Conservation (phyloP, 768 basidiomycete genomes). For the Auriscalpium microsporum region DNA sequence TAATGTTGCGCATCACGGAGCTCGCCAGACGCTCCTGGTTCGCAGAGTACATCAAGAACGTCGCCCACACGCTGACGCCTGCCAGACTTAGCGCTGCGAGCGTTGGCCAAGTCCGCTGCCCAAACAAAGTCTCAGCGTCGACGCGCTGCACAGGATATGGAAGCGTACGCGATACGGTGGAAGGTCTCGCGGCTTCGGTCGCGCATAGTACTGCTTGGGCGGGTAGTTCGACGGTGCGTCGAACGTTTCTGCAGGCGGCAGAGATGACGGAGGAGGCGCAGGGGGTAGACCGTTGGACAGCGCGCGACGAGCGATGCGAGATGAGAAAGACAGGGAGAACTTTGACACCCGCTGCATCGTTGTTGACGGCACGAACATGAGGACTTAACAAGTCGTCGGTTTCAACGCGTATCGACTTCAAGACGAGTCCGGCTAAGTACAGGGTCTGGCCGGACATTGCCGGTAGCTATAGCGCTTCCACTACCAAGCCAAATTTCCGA, state of each 20-base stretch:
- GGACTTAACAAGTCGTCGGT: no score
- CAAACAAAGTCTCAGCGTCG: background rate
- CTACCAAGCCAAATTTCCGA: no score
- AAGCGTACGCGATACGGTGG: constrained; percentile 33
- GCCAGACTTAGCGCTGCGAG: constrained; percentile 39
- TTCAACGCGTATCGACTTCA: no score
- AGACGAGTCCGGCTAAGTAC: no score
- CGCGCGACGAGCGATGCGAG: background rate
- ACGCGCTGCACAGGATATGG: background rate
- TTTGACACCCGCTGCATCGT: no score
- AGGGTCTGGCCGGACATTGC: no score
- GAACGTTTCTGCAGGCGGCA: constrained; percentile 28
- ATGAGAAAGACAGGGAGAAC: no score
- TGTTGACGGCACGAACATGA: no score
- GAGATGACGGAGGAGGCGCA: constrained; percentile 8
- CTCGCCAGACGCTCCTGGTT: constrained; percentile 75
- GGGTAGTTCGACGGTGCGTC: constrained; percentile 29
- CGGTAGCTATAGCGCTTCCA: no score
- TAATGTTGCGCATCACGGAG: constrained; percentile 61
- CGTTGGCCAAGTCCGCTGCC: constrained; percentile 47
- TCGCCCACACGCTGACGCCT: constrained; percentile 57
- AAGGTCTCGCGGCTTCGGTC: constrained; percentile 33
- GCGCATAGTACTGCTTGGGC: constrained; percentile 36
- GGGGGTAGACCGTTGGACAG: constrained; percentile 8
- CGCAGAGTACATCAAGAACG: constrained; percentile 59